phyloP scores from a whole-genome alignment of 2,329 filamentous ascomycete genomes.

The Calonectria henricotiae region DNA sequence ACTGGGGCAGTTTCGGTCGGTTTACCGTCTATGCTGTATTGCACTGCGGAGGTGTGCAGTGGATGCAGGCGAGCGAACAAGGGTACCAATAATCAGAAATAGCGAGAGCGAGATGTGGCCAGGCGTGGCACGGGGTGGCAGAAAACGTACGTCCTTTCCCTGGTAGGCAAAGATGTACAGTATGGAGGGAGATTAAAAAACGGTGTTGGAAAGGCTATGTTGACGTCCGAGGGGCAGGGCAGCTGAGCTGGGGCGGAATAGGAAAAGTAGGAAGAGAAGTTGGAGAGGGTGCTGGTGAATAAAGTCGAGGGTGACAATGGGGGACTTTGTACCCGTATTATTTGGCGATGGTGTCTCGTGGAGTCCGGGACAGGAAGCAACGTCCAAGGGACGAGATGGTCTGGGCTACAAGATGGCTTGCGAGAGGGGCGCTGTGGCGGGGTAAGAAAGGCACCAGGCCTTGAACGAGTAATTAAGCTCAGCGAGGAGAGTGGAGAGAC shows the following conservation, averaged over 20 bases:
- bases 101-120: constrained; percentile 17
- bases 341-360: constrained; percentile 27
- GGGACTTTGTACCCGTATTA: constrained; percentile 14
- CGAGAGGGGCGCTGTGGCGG: constrained; percentile 26
- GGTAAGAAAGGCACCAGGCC: constrained; percentile 22
- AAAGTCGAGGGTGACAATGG: neutral
- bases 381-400: constrained; percentile 25
- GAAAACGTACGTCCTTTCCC: constrained; percentile 23
- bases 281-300: constrained; percentile 9
- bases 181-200: neutral
- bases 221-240: neutral
- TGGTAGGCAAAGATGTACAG: constrained; percentile 20
- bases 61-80: constrained; percentile 18
- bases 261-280: neutral
- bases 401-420: constrained; percentile 31
- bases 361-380: constrained; percentile 24
- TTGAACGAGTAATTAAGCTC: constrained; percentile 13
- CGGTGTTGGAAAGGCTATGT: neutral
- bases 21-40: constrained; percentile 28
- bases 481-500: constrained; percentile 15
- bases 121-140: constrained; percentile 12
- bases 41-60: constrained; percentile 31
- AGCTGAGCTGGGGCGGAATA: neutral
- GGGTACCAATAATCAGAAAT: constrained; percentile 5
- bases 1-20: constrained; percentile 31